Conservation (phyloP, 2,329 filamentous ascomycete species). For the Monilinia aucupariae region DNA sequence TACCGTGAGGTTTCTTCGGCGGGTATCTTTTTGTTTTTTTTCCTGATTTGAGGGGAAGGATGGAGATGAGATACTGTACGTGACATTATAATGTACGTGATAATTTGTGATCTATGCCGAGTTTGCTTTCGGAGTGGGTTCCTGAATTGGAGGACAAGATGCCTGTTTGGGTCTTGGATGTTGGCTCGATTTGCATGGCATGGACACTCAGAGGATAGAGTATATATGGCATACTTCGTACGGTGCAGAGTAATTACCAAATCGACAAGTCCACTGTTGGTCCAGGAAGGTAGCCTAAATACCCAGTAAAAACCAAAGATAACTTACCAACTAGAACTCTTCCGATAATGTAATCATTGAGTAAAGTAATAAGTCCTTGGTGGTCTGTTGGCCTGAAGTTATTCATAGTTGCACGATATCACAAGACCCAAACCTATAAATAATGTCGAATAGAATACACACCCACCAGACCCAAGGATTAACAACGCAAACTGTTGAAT, state of each 20-base stretch:
- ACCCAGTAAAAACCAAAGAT: neutral
- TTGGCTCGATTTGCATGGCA: neutral
- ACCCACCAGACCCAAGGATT: no score
- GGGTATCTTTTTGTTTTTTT: neutral
- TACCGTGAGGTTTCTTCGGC: slow-evolving; percentile 20
- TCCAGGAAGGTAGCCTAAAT: neutral
- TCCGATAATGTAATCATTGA: neutral
- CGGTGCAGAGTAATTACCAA: neutral
- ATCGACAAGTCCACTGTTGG: no score
- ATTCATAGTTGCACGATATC: slow-evolving; percentile 14
- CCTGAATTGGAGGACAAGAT: neutral
- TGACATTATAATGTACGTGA: slow-evolving; percentile 1
- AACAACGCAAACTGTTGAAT: slow-evolving; percentile 9
- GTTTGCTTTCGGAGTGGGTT: slow-evolving; percentile 3
- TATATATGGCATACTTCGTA: slow-evolving; percentile 10
- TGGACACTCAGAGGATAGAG: neutral
- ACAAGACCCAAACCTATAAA: slow-evolving; percentile 11
- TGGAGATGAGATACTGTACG: neutral
- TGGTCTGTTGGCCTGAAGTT: neutral
- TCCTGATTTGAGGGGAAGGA: neutral
- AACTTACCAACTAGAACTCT: slow-evolving; percentile 5
- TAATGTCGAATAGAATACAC: slow-evolving; percentile 10
- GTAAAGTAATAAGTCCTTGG: neutral
- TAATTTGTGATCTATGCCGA: slow-evolving; percentile 1
- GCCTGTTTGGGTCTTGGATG: neutral